These are phyloP conservation scores for Suhomyces bribrorum DNA, from an alignment of 1,139 yeast genomes.

Conservation along the genomic window DNA sequence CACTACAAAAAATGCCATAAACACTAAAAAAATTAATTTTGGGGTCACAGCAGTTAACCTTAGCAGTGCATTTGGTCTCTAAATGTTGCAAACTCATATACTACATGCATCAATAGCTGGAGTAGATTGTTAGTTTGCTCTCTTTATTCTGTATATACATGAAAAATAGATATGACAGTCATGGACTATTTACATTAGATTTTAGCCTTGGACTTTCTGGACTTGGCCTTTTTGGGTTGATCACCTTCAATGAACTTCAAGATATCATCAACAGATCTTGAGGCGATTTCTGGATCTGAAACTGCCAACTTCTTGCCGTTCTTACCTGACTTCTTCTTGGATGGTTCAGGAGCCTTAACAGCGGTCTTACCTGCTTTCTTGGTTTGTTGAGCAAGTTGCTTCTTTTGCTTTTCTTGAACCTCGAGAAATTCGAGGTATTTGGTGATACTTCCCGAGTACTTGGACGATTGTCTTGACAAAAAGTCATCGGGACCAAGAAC, in stretches of 20 bases:
- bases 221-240: conserved; percentile 20
- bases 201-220: conserved; percentile 20
- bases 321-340: conserved; percentile 12
- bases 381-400: conserved; percentile 24
- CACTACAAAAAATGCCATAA: too few species aligned
- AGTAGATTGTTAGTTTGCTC: background rate
- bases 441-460: conserved; percentile 56
- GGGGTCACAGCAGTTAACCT: too few species aligned
- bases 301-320: conserved; percentile 19
- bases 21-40: too few species aligned
- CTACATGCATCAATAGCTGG: background rate
- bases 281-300: conserved; percentile 57
- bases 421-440: conserved; percentile 41
- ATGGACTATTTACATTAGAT: conserved; percentile 16
- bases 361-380: conserved; percentile 15
- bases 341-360: conserved; percentile 25
- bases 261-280: conserved; percentile 66
- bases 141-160: conserved; percentile 14
- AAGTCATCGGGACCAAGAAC: conserved; percentile 63
- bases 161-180: conserved; percentile 14
- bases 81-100: background rate
- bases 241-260: conserved; percentile 64
- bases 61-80: too few species aligned
- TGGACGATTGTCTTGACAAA: conserved; percentile 62
- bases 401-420: conserved; percentile 32